Conservation (phyloP, 1,139 yeast species). For the Wickerhamomyces sp. region DNA sequence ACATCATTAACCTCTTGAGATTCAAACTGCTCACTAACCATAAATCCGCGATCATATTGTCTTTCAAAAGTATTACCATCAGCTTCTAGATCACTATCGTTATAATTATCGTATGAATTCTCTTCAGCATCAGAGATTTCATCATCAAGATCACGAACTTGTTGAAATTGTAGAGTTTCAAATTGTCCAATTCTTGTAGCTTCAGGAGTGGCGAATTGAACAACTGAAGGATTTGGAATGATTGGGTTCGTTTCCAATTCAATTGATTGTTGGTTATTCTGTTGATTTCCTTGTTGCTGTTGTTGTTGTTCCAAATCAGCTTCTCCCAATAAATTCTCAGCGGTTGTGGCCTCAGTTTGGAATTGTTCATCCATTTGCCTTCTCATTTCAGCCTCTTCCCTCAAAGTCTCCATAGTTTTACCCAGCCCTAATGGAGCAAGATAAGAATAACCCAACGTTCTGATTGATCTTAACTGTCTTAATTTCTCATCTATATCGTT, state of each 20-base stretch:
- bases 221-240: conserved; percentile 9
- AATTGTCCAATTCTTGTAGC: neutral
- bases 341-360: conserved; percentile 20
- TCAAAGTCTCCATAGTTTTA: conserved; percentile 46
- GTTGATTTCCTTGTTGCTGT: conserved; percentile 4
- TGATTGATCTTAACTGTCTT: conserved; percentile 38
- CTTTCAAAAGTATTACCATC: conserved; percentile 24
- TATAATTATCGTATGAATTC: conserved; percentile 21
- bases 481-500: conserved; percentile 31
- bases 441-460: conserved; percentile 44
- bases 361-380: conserved; percentile 29
- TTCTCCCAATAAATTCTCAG: conserved; percentile 29
- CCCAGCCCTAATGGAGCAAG: conserved; percentile 53
- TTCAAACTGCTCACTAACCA: conserved; percentile 29
- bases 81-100: conserved; percentile 20
- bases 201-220: conserved; percentile 6
- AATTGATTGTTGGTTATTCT: neutral
- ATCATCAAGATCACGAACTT: conserved; percentile 40
- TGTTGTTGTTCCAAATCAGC: conserved; percentile 10
- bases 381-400: conserved; percentile 24
- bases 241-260: conserved; percentile 2
- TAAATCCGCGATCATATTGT: conserved; percentile 25
- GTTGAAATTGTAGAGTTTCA: conserved; percentile 6
- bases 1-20: conserved; percentile 19
- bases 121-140: conserved; percentile 41